These are phyloP conservation scores for Beverwykella pulmonaria DNA, from an alignment of 495 filamentous ascomycete species.

Conservation along the genomic window DNA sequence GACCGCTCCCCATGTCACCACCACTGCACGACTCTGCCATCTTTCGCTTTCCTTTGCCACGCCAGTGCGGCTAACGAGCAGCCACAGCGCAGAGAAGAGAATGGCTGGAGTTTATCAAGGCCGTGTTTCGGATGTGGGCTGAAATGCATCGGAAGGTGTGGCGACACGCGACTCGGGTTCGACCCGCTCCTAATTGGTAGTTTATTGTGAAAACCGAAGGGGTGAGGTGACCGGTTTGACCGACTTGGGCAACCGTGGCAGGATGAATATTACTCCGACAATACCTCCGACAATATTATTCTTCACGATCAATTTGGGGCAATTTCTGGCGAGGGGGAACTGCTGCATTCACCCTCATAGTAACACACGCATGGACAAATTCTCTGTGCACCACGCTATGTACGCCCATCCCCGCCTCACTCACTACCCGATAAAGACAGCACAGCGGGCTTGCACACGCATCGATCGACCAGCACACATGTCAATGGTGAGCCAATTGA, in stretches of 20 bases:
- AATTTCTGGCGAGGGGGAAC: no score
- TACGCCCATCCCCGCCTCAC: background rate
- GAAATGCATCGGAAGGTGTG: background rate
- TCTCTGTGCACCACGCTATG: background rate
- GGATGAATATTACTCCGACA: no score
- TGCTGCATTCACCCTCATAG: background rate
- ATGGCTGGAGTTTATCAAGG: background rate
- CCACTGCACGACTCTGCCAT: background rate
- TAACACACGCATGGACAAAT: background rate
- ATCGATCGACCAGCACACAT: background rate
- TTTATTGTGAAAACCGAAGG: background rate
- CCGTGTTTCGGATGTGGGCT: background rate
- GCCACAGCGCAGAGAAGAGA: background rate
- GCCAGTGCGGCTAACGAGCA: background rate
- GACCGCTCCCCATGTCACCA: no score
- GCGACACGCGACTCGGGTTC: background rate
- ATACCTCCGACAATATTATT: no score
- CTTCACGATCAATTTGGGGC: no score
- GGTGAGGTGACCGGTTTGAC: conserved; percentile 6
- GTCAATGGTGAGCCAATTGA: background rate
- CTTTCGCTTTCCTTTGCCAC: background rate
- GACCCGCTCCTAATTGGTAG: background rate
- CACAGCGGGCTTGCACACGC: background rate
- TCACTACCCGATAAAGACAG: background rate
- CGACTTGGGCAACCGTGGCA: background rate